A percentile compares a stretch with the other conserved stretches of the same genome.
These are phyloP conservation scores for Scleroderma citrinum DNA, from an alignment of 768 basidiomycete genomes.

Conservation along the genomic window DNA sequence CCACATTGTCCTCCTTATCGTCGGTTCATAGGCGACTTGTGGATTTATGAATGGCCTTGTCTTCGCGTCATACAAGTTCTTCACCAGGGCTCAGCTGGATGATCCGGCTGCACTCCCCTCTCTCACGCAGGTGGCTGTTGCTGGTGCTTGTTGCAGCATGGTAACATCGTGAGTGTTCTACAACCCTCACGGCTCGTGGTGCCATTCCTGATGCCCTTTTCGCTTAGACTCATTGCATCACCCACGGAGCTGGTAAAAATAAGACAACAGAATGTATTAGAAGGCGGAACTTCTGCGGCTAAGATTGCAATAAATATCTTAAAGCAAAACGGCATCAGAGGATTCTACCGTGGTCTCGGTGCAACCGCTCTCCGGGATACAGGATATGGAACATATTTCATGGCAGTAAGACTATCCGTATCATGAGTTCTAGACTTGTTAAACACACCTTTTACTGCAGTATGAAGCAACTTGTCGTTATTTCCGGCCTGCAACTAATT, in stretches of 20 bases:
- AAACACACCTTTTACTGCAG: slow-evolving; percentile 22
- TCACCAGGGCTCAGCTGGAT: slow-evolving; percentile 62
- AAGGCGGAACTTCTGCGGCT: slow-evolving; percentile 28
- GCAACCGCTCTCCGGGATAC: slow-evolving; percentile 72
- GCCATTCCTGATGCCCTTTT: not conserved
- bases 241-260: slow-evolving; percentile 90
- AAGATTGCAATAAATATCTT: slow-evolving; percentile 54
- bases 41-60: slow-evolving; percentile 82
- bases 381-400: slow-evolving; percentile 85
- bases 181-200: not conserved
- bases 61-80: slow-evolving; percentile 78
- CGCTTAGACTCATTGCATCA: slow-evolving; percentile 60
- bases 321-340: slow-evolving; percentile 49
- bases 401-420: slow-evolving; percentile 43
- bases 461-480: slow-evolving; percentile 62
- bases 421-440: not conserved
- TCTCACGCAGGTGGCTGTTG: slow-evolving; percentile 65
- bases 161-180: slow-evolving; percentile 60
- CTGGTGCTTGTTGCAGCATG: slow-evolving; percentile 77
- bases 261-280: slow-evolving; percentile 58
- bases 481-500: slow-evolving; percentile 28
- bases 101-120: slow-evolving; percentile 46
- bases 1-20: not conserved
- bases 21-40: slow-evolving; percentile 45
- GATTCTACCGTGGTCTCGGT: slow-evolving; percentile 71